A percentile compares a stretch with the other conserved stretches of the same genome.
phyloP scores from a whole-genome alignment of 176 grass and related monocot species.

The Musa itinerans region DNA sequence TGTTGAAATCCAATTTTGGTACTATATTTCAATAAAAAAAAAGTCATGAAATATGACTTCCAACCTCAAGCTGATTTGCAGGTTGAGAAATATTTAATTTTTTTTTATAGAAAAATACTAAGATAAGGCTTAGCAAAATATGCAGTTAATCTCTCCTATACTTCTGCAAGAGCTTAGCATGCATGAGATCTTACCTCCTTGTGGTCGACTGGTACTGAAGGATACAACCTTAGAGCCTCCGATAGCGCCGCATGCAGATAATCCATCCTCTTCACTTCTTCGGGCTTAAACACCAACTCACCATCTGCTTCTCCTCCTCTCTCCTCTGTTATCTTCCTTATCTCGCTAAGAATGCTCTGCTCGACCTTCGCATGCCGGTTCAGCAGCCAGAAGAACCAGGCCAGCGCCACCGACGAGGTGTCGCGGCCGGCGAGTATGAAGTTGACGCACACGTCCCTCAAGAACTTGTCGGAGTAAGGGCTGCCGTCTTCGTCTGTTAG shows the following conservation, averaged over 20 bases:
- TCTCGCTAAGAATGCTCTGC: slow-evolving; percentile 47
- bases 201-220: slow-evolving; percentile 82
- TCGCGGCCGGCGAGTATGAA: slow-evolving; percentile 87
- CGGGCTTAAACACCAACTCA: slow-evolving; percentile 57
- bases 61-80: too few relatives aligned
- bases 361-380: slow-evolving; percentile 40
- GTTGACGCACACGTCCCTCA: slow-evolving; percentile 92
- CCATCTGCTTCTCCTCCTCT: slow-evolving; percentile 6
- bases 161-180: too few relatives aligned
- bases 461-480: slow-evolving; percentile 67
- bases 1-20: too few relatives aligned
- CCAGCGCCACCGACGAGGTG: slow-evolving; percentile 91
- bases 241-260: slow-evolving; percentile 86
- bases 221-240: slow-evolving; percentile 80
- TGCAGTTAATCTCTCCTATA: too few relatives aligned
- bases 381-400: slow-evolving; percentile 97
- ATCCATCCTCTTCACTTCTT: slow-evolving; percentile 90
- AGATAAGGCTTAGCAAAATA: too few relatives aligned
- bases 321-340: slow-evolving; percentile 39
- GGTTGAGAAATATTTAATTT: too few relatives aligned
- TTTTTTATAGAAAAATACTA: too few relatives aligned
- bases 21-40: too few relatives aligned
- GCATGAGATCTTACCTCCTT: slow-evolving; percentile 47
- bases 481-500: slow-evolving; percentile 38
- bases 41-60: too few relatives aligned